These are phyloP conservation scores for Metarhizium brunneum DNA, from an alignment of 2,329 filamentous ascomycete genomes.

Conservation along the genomic window DNA sequence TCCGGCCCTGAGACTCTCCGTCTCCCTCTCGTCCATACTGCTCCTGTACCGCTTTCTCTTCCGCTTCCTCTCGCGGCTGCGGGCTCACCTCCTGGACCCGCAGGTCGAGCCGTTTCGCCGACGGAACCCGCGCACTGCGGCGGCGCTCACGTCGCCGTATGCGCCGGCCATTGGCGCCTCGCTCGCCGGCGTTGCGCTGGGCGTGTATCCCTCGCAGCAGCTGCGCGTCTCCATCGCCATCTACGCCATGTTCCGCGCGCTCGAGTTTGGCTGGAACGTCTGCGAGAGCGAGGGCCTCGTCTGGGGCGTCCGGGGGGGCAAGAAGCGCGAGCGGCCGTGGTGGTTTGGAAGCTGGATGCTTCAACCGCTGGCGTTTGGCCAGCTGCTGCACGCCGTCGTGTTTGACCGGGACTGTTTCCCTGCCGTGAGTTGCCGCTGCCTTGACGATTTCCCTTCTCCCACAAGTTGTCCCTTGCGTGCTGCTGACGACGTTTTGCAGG, in stretches of 20 bases:
- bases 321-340: conserved; percentile 57
- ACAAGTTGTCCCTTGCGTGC: too few species aligned
- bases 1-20: conserved; percentile 64
- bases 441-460: too few species aligned
- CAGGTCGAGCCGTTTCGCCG: conserved; percentile 71
- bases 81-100: conserved; percentile 69
- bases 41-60: conserved; percentile 83
- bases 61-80: conserved; percentile 76
- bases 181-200: conserved; percentile 73
- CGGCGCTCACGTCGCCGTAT: conserved; percentile 69
- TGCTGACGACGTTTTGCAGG: conserved; percentile 4
- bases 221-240: conserved; percentile 74
- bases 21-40: conserved; percentile 76
- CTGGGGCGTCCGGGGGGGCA: conserved; percentile 47
- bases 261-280: conserved; percentile 82
- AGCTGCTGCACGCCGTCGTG: conserved; percentile 66
- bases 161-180: conserved; percentile 88
- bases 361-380: conserved; percentile 66
- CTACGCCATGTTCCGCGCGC: conserved; percentile 67
- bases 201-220: conserved; percentile 56
- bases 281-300: conserved; percentile 64
- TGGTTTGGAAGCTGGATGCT: conserved; percentile 82
- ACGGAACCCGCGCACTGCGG: conserved; percentile 70
- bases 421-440: conserved; percentile 30
- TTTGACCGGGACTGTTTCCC: conserved; percentile 71